These are phyloP conservation scores for Hymenoscyphus fraxineus DNA, from an alignment of 2,329 filamentous ascomycete genomes.

Conservation along the genomic window DNA sequence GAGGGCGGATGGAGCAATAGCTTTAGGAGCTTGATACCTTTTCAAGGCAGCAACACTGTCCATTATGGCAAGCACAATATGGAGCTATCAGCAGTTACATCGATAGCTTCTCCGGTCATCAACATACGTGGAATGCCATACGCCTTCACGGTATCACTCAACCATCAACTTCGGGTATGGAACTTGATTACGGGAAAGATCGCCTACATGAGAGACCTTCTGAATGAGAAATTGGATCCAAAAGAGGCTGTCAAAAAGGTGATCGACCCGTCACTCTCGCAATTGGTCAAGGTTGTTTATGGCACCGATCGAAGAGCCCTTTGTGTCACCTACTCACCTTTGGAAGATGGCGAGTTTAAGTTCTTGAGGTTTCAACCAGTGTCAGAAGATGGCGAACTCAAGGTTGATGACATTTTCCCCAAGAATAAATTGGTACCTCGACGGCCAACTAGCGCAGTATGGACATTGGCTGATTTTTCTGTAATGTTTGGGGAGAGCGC, in stretches of 20 bases:
- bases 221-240: constrained; percentile 62
- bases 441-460: constrained; percentile 69
- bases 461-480: constrained; percentile 75
- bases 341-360: constrained; percentile 87
- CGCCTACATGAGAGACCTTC: constrained; percentile 70
- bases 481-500: constrained; percentile 51
- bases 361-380: constrained; percentile 76
- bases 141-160: constrained; percentile 78
- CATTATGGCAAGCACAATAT: constrained; percentile 61
- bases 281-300: constrained; percentile 66
- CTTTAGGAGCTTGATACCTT: constrained; percentile 62
- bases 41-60: constrained; percentile 61
- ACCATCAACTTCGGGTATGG: constrained; percentile 88
- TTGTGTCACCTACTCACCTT: constrained; percentile 81
- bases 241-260: constrained; percentile 70
- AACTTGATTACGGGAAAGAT: constrained; percentile 78
- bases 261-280: constrained; percentile 74
- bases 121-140: constrained; percentile 48
- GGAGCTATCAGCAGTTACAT: constrained; percentile 64
- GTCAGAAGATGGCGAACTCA: constrained; percentile 45
- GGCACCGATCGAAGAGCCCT: constrained; percentile 50
- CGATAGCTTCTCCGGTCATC: constrained; percentile 51
- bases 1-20: constrained; percentile 69
- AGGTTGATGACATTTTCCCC: constrained; percentile 69
- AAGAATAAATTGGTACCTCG: constrained; percentile 62